These are phyloP conservation scores for Penicillium sp. DNA, from an alignment of 2,329 filamentous ascomycete genomes.

Conservation along the genomic window DNA sequence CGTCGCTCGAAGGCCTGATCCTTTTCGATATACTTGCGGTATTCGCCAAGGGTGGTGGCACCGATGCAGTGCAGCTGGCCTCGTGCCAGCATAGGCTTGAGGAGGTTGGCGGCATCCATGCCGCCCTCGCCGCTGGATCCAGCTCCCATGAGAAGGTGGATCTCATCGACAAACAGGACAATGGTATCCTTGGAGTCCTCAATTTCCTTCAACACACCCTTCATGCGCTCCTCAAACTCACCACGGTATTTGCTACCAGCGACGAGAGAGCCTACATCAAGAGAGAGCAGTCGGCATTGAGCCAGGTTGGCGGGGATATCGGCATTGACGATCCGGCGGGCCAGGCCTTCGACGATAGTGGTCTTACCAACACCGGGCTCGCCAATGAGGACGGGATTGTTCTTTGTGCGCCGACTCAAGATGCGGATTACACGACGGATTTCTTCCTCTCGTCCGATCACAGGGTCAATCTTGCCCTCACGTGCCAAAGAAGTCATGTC, in stretches of 20 bases:
- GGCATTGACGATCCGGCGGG: constrained; percentile 90
- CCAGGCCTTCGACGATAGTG: constrained; percentile 93
- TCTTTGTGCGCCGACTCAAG: constrained; percentile 89
- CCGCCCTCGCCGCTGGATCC: constrained; percentile 92
- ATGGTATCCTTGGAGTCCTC: constrained; percentile 94
- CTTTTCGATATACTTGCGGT: constrained; percentile 99
- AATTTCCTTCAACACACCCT: constrained; percentile 96
- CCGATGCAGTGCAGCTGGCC: constrained; percentile 97
- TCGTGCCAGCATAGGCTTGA: constrained; percentile 97
- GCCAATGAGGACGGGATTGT: constrained; percentile 97
- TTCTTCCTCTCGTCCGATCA: constrained; percentile 95
- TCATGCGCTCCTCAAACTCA: constrained; percentile 99
- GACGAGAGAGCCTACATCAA: constrained; percentile 92
- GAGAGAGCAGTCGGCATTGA: constrained; percentile 86
- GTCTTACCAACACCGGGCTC: constrained; percentile 98
- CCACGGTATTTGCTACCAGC: constrained; percentile 98
- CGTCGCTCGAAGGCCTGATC: constrained; percentile 96
- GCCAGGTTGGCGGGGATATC: constrained; percentile 96
- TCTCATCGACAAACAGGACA: constrained; percentile 97
- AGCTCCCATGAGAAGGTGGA: constrained; percentile 96
- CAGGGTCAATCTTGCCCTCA: constrained; percentile 96
- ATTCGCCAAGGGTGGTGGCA: constrained; percentile 90
- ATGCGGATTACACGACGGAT: constrained; percentile 90
- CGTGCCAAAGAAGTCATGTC: constrained; percentile 96
- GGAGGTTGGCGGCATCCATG: constrained; percentile 96